These are phyloP conservation scores for Cutaneotrichosporon spelunceum DNA, from an alignment of 1,284 basidiomycete species.

Conservation along the genomic window DNA sequence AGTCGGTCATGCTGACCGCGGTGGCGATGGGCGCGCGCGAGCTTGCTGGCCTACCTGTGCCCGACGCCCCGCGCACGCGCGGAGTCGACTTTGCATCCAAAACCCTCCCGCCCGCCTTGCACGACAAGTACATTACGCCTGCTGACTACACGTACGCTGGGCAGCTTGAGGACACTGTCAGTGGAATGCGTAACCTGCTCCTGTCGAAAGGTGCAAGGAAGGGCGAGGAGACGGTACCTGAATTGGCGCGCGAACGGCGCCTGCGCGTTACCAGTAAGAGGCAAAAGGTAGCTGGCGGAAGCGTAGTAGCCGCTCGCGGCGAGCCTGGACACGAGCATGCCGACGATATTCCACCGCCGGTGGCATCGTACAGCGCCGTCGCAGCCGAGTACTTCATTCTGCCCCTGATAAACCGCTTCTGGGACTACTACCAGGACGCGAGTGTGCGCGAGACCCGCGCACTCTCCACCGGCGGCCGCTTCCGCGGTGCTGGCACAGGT, in stretches of 20 bases:
- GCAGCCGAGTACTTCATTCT: slow-evolving; percentile 81
- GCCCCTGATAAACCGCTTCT: slow-evolving; percentile 85
- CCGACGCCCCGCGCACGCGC: slow-evolving; percentile 19
- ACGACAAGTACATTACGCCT: slow-evolving; percentile 62
- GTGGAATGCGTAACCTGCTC: slow-evolving; percentile 35
- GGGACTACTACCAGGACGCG: slow-evolving; percentile 80
- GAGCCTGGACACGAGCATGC: slow-evolving; percentile 7
- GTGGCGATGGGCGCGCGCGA: slow-evolving; percentile 81
- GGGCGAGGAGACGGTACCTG: slow-evolving; percentile 56
- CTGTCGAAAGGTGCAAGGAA: slow-evolving; percentile 40
- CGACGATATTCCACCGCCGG: slow-evolving; percentile 20
- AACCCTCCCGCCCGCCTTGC: slow-evolving; percentile 65
- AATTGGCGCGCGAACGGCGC: slow-evolving; percentile 67
- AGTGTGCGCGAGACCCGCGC: slow-evolving; percentile 68
- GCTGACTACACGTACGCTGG: slow-evolving; percentile 24
- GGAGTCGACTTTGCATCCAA: slow-evolving; percentile 69
- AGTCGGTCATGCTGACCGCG: slow-evolving; percentile 77
- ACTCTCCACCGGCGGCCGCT: slow-evolving; percentile 55
- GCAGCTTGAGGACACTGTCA: slow-evolving; percentile 40
- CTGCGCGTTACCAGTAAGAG: slow-evolving; percentile 58
- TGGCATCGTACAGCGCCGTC: slow-evolving; percentile 62
- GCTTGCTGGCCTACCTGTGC: slow-evolving; percentile 67
- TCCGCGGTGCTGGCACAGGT: slow-evolving; percentile 70
- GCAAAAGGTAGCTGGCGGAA: slow-evolving; percentile 32
- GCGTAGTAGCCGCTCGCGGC: slow-evolving; percentile 17